A percentile compares a stretch with the other conserved stretches of the same genome.
Evolutionary conservation across 257 asterid genomes (phyloP).

Genomic region (Jaltomata sinuosa): DNA sequence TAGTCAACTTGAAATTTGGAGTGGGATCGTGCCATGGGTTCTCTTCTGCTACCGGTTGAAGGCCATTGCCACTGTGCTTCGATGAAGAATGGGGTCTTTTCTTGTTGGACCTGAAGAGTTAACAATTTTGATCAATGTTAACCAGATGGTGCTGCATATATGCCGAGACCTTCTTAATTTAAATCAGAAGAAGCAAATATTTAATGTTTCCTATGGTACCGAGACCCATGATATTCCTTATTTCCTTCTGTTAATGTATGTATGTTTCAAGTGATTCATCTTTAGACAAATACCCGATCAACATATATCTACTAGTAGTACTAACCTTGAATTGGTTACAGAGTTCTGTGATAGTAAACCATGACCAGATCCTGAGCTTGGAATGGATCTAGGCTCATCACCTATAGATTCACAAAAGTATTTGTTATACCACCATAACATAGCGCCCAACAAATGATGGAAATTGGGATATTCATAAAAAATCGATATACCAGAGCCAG

Average conservation of each 20-base stretch:
- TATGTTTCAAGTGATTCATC: background rate
- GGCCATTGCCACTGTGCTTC: slow-evolving; percentile 53
- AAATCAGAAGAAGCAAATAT: background rate
- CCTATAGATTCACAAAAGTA: slow-evolving; percentile 25
- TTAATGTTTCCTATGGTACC: background rate
- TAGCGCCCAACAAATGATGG: background rate
- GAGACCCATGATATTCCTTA: background rate
- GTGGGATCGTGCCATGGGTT: slow-evolving; percentile 42
- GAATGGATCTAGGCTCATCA: slow-evolving; percentile 54
- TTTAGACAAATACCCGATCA: background rate
- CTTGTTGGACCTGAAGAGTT: slow-evolving; percentile 47
- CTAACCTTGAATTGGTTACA: slow-evolving; percentile 64
- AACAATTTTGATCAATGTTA: background rate
- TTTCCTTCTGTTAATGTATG: background rate
- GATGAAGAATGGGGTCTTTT: slow-evolving; percentile 61
- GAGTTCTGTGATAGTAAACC: slow-evolving; percentile 50
- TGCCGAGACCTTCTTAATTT: background rate
- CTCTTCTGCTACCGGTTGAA: slow-evolving; percentile 84
- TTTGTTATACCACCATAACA: background rate
- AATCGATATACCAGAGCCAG: slow-evolving; percentile 48
- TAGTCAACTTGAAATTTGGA: slow-evolving; percentile 43
- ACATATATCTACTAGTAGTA: background rate
- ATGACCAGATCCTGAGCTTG: slow-evolving; percentile 77
- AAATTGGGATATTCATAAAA: background rate
- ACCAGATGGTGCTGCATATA: background rate